Percentiles rank a stretch among this genome's conserved stretches.
phyloP scores from a whole-genome alignment of 2,329 filamentous ascomycete genomes.

The Cladosporium sphaerospermum region DNA sequence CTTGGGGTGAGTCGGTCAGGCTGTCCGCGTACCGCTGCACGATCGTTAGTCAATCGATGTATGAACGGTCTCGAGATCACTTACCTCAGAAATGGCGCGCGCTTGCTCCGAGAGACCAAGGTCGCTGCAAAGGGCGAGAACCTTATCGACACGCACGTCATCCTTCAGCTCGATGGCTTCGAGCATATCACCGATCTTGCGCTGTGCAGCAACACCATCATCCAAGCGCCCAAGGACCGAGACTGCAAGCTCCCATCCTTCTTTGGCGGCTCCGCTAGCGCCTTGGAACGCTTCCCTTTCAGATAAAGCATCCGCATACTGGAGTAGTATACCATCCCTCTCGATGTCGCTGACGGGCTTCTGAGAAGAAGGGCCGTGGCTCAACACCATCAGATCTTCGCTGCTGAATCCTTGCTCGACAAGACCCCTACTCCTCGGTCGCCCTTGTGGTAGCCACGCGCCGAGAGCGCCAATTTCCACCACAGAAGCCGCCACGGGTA shows the following conservation, averaged over 20 bases:
- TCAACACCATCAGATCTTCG: conserved; percentile 79
- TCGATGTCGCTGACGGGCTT: conserved; percentile 61
- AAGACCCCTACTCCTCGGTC: conserved; percentile 46
- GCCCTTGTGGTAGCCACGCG: conserved; percentile 65
- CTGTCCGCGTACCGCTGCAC: conserved; percentile 73
- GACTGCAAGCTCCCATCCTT: conserved; percentile 88
- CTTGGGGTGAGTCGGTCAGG: conserved; percentile 55
- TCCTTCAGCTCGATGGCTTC: conserved; percentile 67
- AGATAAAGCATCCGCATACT: conserved; percentile 64
- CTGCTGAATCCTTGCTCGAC: conserved; percentile 64
- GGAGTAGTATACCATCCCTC: conserved; percentile 70
- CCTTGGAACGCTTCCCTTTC: conserved; percentile 30
- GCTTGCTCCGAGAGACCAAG: conserved; percentile 75
- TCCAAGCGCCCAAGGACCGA: conserved; percentile 77
- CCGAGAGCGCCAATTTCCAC: conserved; percentile 79
- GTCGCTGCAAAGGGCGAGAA: conserved; percentile 70
- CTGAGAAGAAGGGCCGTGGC: conserved; percentile 50
- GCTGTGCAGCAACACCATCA: conserved; percentile 62
- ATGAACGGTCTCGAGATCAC: conserved; percentile 23
- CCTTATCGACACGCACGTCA: conserved; percentile 67
- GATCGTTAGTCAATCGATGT: conserved; percentile 18
- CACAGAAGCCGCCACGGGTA: conserved; percentile 69
- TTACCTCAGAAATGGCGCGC: conserved; percentile 74
- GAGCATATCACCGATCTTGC: conserved; percentile 68
- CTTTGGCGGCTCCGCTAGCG: conserved; percentile 20